Conservation (phyloP, 139 green algal species). For the Closterium sp. region DNA sequence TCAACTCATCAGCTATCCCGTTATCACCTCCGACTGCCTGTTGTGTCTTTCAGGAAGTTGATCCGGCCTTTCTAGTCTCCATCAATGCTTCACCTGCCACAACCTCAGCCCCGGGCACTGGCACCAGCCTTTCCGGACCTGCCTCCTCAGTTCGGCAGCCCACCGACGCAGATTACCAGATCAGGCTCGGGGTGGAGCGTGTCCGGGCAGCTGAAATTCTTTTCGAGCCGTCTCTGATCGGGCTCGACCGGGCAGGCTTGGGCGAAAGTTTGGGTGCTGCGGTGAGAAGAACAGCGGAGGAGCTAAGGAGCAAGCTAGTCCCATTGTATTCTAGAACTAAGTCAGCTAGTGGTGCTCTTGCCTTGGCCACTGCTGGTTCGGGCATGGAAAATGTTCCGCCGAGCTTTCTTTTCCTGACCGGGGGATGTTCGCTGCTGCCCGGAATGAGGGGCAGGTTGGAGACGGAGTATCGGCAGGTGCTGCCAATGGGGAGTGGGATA, state of each 20-base stretch:
- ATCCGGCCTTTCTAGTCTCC: too few species aligned
- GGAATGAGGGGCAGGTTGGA: background rate
- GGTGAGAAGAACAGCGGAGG: background rate
- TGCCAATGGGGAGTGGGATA: background rate
- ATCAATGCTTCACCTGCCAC: too few species aligned
- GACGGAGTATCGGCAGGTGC: background rate
- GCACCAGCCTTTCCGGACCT: background rate
- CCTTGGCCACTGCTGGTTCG: too few species aligned
- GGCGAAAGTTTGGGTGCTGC: slow-evolving; percentile 1
- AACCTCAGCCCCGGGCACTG: too few species aligned
- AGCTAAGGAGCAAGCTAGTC: background rate
- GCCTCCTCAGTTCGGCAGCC: background rate
- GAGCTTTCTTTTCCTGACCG: background rate
- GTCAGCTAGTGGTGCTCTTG: too few species aligned
- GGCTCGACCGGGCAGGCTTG: slow-evolving; percentile 12
- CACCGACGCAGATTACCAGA: slow-evolving; percentile 15
- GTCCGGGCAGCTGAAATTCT: slow-evolving; percentile 31
- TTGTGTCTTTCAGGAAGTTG: background rate
- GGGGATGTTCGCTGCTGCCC: background rate
- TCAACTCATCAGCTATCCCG: background rate
- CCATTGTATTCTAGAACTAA: too few species aligned
- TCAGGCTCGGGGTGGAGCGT: slow-evolving; percentile 10
- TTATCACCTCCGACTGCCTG: background rate
- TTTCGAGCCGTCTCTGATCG: slow-evolving; percentile 31
- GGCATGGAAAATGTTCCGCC: too few species aligned